Evolutionary conservation across 805 yeast genomes (phyloP).

Genomic region (Metschnikowia bowlesiae): DNA sequence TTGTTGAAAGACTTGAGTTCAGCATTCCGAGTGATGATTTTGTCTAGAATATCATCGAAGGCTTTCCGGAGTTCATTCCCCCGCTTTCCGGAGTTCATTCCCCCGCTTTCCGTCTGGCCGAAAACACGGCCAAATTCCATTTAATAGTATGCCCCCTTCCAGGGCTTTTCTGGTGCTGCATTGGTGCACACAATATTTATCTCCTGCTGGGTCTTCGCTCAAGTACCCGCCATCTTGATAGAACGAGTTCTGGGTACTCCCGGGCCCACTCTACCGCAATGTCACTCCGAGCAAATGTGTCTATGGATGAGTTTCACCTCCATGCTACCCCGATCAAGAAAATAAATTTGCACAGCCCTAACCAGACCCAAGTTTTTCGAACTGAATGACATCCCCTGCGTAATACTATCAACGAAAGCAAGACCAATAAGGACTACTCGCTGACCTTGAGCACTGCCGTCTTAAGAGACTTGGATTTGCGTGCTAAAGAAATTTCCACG

Average conservation of each 20-base stretch:
- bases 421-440: constrained; percentile 17
- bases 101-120: too few relatives aligned
- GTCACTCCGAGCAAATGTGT: background rate
- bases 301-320: constrained; percentile 15
- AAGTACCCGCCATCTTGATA: background rate
- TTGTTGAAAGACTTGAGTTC: constrained; percentile 1
- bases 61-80: constrained; percentile 31
- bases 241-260: background rate
- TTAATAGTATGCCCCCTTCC: background rate
- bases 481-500: constrained; percentile 18
- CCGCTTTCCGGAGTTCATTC: too few relatives aligned
- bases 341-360: constrained; percentile 33
- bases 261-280: background rate
- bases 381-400: constrained; percentile 9
- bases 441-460: constrained; percentile 18
- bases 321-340: constrained; percentile 36
- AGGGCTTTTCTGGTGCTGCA: background rate
- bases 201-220: background rate
- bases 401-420: constrained; percentile 9
- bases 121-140: background rate
- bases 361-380: background rate
- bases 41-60: constrained; percentile 27
- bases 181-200: background rate
- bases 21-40: background rate
- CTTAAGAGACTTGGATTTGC: constrained; percentile 13